phyloP scores from a whole-genome alignment of 176 grass and related monocot species.

The Oropetium thomaeum region DNA sequence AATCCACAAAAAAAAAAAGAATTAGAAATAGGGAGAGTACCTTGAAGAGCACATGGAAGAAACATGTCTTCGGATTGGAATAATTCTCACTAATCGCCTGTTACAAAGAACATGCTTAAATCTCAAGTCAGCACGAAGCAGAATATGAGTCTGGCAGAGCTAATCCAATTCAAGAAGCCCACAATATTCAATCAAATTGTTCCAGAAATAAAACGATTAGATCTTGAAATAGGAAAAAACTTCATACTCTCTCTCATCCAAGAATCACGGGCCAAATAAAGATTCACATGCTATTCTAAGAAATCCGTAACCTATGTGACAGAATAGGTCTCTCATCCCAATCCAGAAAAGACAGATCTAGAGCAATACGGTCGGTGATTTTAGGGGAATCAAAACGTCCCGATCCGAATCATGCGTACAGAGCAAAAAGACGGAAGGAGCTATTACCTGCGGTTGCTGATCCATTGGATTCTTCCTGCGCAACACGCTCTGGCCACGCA shows the following conservation, averaged over 20 bases:
- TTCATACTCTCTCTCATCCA: neutral
- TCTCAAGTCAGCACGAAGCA: neutral
- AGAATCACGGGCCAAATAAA: neutral
- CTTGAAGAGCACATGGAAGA: conserved; percentile 97
- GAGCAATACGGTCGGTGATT: neutral
- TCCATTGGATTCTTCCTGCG: conserved; percentile 19
- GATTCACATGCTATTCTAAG: neutral
- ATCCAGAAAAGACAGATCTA: conserved; percentile 7
- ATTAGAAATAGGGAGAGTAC: conserved; percentile 26
- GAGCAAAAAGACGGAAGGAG: neutral
- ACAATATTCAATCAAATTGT: neutral
- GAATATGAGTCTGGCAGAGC: neutral
- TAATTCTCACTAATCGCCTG: conserved; percentile 74
- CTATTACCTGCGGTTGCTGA: conserved; percentile 25
- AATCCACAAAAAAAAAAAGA: neutral
- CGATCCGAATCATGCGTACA: neutral
- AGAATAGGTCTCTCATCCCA: neutral
- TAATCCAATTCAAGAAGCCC: neutral
- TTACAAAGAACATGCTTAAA: conserved; percentile 17
- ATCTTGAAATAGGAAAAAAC: neutral
- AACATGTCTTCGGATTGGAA: conserved; percentile 78
- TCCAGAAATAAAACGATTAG: neutral
- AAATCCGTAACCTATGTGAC: neutral
- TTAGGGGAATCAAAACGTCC: neutral
- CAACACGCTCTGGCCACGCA: neutral